phyloP scores from a whole-genome alignment of 2,329 filamentous ascomycete genomes.

The Fusarium heterosporum region DNA sequence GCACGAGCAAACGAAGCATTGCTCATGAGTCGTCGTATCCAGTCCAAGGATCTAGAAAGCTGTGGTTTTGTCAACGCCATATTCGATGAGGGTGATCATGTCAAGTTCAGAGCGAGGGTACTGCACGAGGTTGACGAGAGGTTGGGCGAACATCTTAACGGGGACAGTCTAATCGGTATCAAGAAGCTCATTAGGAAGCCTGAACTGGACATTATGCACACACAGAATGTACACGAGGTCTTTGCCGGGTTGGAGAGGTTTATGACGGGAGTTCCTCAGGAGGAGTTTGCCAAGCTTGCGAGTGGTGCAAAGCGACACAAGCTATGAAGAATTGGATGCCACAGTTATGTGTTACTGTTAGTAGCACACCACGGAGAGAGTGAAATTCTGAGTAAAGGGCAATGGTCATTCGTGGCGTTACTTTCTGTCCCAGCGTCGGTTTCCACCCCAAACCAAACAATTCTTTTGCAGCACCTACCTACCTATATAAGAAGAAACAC shows the following conservation, averaged over 20 bases:
- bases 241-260: conserved; percentile 88
- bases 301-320: conserved; percentile 95
- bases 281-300: conserved; percentile 88
- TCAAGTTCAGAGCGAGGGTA: conserved; percentile 77
- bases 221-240: conserved; percentile 84
- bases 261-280: conserved; percentile 81
- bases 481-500: neutral
- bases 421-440: neutral
- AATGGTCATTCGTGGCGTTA: neutral
- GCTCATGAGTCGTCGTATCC: conserved; percentile 86
- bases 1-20: conserved; percentile 90
- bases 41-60: conserved; percentile 76
- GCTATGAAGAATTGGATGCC: conserved; percentile 62
- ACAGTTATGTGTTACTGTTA: neutral
- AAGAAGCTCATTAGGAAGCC: conserved; percentile 85
- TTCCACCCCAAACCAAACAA: neutral
- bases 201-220: conserved; percentile 77
- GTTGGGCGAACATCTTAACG: conserved; percentile 82
- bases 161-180: conserved; percentile 82
- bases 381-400: neutral
- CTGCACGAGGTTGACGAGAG: conserved; percentile 83
- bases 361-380: neutral
- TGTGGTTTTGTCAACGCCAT: conserved; percentile 90
- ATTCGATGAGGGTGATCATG: conserved; percentile 73
- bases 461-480: neutral